A percentile compares a stretch with the other conserved stretches of the same genome.
phyloP scores from a whole-genome alignment of 495 filamentous ascomycete species.

The Patellaria atrata region DNA sequence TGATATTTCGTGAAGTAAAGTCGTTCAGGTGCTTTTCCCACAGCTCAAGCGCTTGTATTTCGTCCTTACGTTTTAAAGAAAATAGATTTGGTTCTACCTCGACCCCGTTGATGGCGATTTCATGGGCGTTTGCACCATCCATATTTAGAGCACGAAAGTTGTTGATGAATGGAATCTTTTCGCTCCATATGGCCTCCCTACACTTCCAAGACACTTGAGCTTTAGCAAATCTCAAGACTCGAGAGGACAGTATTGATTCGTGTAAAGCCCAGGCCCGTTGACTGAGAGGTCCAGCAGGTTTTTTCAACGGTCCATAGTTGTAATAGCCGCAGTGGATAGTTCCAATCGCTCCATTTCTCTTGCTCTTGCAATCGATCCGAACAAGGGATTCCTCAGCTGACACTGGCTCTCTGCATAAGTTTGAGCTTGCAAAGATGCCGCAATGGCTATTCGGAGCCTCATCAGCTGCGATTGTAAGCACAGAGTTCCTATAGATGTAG shows the following conservation, averaged over 20 bases:
- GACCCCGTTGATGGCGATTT: no score
- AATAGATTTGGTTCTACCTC: no score
- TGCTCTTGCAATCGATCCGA: neutral
- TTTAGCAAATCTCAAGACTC: constrained; percentile 6
- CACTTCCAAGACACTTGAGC: constrained; percentile 10
- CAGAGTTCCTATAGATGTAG: constrained; percentile 5
- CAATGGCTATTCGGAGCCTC: neutral
- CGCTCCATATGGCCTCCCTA: neutral
- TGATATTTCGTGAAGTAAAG: neutral
- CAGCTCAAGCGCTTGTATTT: no score
- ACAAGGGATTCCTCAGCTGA: neutral
- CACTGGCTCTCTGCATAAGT: neutral
- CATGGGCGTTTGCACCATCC: no score
- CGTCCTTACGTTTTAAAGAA: no score
- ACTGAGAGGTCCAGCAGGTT: neutral
- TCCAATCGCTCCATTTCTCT: neutral
- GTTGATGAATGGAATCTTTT: no score
- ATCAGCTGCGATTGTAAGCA: constrained; percentile 5
- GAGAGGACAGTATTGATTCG: constrained; percentile 7
- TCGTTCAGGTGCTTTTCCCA: no score
- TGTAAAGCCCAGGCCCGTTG: constrained; percentile 11
- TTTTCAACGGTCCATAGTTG: no score
- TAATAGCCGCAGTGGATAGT: no score
- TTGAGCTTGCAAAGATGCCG: constrained; percentile 3
- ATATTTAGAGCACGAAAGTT: no score